Conservation (phyloP, 306 rosid species). For the Geum urbanum region DNA sequence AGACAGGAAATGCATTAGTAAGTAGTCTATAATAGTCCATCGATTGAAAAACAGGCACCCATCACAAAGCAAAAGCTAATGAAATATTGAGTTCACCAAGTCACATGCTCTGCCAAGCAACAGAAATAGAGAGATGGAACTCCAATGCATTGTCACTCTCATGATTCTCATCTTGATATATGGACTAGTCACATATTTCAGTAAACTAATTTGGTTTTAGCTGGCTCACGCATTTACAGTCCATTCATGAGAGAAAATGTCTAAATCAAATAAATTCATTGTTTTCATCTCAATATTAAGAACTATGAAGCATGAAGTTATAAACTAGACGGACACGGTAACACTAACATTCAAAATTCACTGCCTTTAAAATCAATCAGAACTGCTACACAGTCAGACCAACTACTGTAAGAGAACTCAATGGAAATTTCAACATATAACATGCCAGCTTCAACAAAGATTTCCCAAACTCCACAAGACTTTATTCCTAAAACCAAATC, state of each 20-base stretch:
- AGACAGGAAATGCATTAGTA: neutral
- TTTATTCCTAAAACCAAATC: neutral
- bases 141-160: neutral
- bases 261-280: no score
- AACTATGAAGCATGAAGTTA: neutral
- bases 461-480: neutral
- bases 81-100: neutral
- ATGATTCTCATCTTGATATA: neutral
- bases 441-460: neutral
- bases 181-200: neutral
- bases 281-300: no score
- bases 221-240: neutral
- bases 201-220: neutral
- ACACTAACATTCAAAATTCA: neutral
- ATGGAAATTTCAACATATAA: neutral
- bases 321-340: neutral
- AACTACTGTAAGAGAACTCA: neutral
- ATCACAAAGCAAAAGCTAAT: neutral
- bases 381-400: neutral
- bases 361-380: slow-evolving; percentile 9
- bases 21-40: neutral
- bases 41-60: neutral
- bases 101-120: slow-evolving; percentile 1
- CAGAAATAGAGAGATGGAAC: neutral
- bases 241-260: neutral